phyloP scores from a whole-genome alignment of 371 early-diverging fungal species.

The Mycotypha africana region DNA sequence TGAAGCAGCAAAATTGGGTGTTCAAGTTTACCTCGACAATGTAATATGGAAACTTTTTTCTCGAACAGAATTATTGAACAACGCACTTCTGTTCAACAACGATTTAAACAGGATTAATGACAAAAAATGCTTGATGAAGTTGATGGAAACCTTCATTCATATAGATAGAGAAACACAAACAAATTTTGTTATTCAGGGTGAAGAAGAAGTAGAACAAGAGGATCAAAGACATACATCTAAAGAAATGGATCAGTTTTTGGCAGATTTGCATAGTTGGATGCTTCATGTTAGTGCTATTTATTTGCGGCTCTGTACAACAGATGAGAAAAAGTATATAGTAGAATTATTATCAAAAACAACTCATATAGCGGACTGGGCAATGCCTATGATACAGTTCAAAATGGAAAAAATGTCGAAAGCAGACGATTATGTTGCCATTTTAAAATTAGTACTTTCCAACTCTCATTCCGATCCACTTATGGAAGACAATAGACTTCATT shows the following conservation, averaged over 20 bases:
- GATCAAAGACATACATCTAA: background rate
- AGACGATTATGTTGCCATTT: slow-evolving; percentile 20
- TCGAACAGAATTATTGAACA: slow-evolving; percentile 5
- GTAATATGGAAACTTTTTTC: slow-evolving; percentile 20
- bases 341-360: slow-evolving; percentile 42
- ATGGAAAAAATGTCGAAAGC: slow-evolving; percentile 2
- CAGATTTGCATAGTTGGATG: slow-evolving; percentile 13
- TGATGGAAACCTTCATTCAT: slow-evolving; percentile 6
- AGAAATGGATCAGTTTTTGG: background rate
- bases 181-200: too few relatives aligned
- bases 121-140: slow-evolving; percentile 3
- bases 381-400: slow-evolving; percentile 45
- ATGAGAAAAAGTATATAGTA: slow-evolving; percentile 20
- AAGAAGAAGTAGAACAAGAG: too few relatives aligned
- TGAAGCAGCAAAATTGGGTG: slow-evolving; percentile 17
- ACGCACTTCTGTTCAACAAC: slow-evolving; percentile 5
- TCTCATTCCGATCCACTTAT: too few relatives aligned
- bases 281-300: slow-evolving; percentile 5
- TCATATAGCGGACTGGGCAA: slow-evolving; percentile 49
- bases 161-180: slow-evolving; percentile 1
- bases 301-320: slow-evolving; percentile 1
- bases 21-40: slow-evolving; percentile 48
- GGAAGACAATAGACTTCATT: slow-evolving; percentile 13
- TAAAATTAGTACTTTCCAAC: slow-evolving; percentile 25
- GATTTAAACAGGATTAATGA: slow-evolving; percentile 6